phyloP scores from a whole-genome alignment of 441 rosid species.

The Adansonia gregorii region DNA sequence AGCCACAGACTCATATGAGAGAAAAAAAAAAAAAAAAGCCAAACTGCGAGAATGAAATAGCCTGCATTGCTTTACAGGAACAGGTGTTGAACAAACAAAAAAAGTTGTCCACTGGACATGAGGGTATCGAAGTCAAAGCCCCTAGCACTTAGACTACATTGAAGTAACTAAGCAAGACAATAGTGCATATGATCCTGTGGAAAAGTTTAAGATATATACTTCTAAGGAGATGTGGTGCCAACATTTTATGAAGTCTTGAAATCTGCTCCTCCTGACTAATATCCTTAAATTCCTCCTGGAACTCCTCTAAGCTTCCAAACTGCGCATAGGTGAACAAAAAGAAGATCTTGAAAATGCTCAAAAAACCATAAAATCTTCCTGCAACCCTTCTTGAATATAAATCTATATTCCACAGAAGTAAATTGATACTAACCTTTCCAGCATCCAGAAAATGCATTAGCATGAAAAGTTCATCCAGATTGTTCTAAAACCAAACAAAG shows the following conservation, averaged over 20 bases:
- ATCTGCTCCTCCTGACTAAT: conserved; percentile 99
- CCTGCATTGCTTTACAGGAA: conserved; percentile 6
- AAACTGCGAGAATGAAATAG: neutral
- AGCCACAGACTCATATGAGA: neutral
- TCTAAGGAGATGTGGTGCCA: conserved; percentile 97
- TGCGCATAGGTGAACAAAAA: conserved; percentile 44
- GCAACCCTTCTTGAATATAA: conserved; percentile 25
- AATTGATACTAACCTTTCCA: conserved; percentile 75
- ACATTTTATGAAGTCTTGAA: conserved; percentile 91
- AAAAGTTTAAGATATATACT: conserved; percentile 51
- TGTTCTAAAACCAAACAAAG: conserved; percentile 72
- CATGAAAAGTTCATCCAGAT: conserved; percentile 99
- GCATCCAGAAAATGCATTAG: conserved; percentile 99
- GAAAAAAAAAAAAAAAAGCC: neutral
- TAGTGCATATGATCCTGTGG: conserved; percentile 7
- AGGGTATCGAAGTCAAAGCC: neutral
- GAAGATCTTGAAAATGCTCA: conserved; percentile 2
- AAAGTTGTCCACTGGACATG: neutral
- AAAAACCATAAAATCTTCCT: conserved; percentile 16
- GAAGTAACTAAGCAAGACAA: conserved; percentile 15
- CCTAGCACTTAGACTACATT: neutral
- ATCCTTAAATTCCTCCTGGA: conserved; percentile 96
- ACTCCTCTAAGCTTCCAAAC: conserved; percentile 98
- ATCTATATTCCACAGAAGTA: conserved; percentile 24
- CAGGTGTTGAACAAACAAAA: neutral